Base-by-base conservation (phyloP, 1,139 yeast species). In the Magnusiomyces ingens region DNA sequence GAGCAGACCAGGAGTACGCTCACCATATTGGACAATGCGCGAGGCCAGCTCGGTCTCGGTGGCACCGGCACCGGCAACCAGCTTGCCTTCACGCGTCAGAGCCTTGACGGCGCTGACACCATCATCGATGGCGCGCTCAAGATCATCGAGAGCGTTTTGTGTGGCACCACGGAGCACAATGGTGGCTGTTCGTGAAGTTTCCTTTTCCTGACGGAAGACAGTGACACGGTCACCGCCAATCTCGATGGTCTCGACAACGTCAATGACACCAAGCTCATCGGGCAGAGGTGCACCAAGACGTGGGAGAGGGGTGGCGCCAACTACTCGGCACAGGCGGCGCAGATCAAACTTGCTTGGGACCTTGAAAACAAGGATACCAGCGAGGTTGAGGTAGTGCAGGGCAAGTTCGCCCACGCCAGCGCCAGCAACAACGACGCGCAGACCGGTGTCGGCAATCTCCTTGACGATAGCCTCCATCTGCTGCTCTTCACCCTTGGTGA, bases 171-270 rank as follows among this genome's bases (percentile, higher is more conserved):
- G 82, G 53, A 94, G 75, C 49, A 93, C 84, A 62, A 93, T 90
- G 8, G 99, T 93, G 12, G 98, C 84, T 3, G 99, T 93, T 62
- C 87, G 78, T 44, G 63, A 55, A 18, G 55, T 51, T 47, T 71
- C 75, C 55, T 76, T 75, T 60, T 82, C 85, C 72, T 93, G 99
- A 68, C 90, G 81, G 75, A 93, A 91, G 37, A 94, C 79, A 11
- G 99, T 93, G 44, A 93, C 99, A 68, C 97, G 81, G 72, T 94
- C 98, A 54, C 98, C 97, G 61, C 99, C 99, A 66, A 93, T 89
- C 74, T 93, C 99, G 63, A 81, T 80, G 21, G 96, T 86, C 74
- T 88, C 96, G 51, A 94, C 93, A 29, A 85, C 71, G 69, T 93
- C 99, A 59, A 93, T 80, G 47, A 78, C 71, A 55, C 99, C 99